Percentiles rank a stretch among this genome's conserved stretches.
phyloP scores from a whole-genome alignment of 192 early-diverging fungal species.

The Coemansia sp. region DNA sequence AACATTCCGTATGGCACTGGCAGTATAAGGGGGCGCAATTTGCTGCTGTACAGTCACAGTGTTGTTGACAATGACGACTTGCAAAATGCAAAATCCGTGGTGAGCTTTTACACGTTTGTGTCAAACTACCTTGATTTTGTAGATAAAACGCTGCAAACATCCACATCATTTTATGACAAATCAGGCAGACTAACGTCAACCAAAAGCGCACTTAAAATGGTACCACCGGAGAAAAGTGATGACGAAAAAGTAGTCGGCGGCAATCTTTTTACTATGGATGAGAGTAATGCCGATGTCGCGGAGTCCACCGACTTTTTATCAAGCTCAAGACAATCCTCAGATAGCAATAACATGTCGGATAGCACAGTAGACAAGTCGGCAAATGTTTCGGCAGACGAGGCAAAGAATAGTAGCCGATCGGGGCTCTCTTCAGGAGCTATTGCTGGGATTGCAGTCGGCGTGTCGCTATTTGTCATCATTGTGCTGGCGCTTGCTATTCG shows the following conservation, averaged over 20 bases:
- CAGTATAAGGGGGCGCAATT: not conserved
- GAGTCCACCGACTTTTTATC: not conserved
- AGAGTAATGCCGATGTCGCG: not conserved
- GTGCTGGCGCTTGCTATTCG: not conserved
- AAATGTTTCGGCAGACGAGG: no score
- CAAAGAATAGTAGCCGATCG: not conserved
- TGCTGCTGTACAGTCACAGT: constrained; percentile 16
- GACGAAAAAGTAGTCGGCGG: not conserved
- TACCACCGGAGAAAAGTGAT: not conserved
- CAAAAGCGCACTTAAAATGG: not conserved
- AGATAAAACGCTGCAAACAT: not conserved
- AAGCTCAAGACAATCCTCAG: not conserved
- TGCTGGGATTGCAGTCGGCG: constrained; percentile 1
- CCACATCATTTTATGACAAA: not conserved
- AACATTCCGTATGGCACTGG: constrained; percentile 8
- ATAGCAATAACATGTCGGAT: not conserved
- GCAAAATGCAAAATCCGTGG: not conserved
- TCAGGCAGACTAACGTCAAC: not conserved
- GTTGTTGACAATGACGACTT: not conserved
- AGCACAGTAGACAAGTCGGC: not conserved
- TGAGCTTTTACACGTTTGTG: constrained; percentile 23
- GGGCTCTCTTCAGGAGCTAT: not conserved
- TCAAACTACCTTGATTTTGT: constrained; percentile 17
- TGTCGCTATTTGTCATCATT: not conserved
- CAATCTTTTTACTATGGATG: not conserved